These are phyloP conservation scores for Podila horticola DNA, from an alignment of 192 early-diverging fungal genomes.

Conservation along the genomic window DNA sequence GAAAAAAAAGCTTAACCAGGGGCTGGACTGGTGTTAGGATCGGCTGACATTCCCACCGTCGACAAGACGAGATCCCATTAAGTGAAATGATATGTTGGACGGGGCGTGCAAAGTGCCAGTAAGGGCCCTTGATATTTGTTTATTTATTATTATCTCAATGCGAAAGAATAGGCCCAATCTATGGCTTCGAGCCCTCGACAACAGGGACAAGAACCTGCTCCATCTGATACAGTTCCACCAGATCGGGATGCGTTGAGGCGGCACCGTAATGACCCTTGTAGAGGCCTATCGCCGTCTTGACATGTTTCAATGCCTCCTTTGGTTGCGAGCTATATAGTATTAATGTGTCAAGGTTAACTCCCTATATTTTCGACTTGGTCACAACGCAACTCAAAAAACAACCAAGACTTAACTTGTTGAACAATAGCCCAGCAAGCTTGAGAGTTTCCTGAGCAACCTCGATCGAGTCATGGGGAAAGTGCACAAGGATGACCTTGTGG, in stretches of 20 bases:
- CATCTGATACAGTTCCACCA: conserved; percentile 46
- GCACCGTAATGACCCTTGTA: conserved; percentile 39
- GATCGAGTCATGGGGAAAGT: conserved; percentile 48
- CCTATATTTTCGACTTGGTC: not conserved
- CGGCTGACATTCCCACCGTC: too few species aligned
- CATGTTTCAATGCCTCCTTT: conserved; percentile 40
- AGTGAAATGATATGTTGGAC: too few species aligned
- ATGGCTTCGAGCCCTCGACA: not conserved
- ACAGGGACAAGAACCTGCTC: conserved; percentile 14
- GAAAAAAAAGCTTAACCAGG: too few species aligned
- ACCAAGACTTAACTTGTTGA: conserved; percentile 29
- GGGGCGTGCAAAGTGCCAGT: too few species aligned
- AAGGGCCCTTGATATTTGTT: too few species aligned
- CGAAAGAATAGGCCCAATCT: too few species aligned
- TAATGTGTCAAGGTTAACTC: not conserved
- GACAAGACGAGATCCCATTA: too few species aligned
- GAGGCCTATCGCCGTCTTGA: conserved; percentile 30
- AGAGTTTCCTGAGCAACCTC: conserved; percentile 48
- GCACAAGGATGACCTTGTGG: conserved; percentile 39
- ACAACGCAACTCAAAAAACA: not conserved
- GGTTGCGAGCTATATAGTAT: conserved; percentile 18
- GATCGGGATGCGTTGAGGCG: conserved; percentile 32
- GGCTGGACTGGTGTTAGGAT: too few species aligned
- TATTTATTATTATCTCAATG: too few species aligned
- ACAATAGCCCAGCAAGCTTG: conserved; percentile 42